A percentile compares a stretch with the other conserved stretches of the same genome.
Evolutionary conservation across 495 filamentous ascomycete genomes (phyloP).

Genomic region (Aspergillus taichungensis): DNA sequence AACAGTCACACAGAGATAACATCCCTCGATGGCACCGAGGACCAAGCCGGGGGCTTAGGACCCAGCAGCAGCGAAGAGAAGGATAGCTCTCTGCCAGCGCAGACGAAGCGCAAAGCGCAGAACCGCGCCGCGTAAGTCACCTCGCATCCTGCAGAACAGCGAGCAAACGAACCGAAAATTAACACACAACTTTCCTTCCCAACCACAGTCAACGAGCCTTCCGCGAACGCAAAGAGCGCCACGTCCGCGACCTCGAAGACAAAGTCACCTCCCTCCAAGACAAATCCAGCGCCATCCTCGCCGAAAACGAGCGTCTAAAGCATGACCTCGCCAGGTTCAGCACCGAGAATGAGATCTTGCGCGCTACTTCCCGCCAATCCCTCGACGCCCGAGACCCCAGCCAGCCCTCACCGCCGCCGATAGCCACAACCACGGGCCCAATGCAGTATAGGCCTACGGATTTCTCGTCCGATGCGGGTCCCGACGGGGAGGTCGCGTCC

Average conservation of each 20-base stretch:
- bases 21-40: constrained; percentile 28
- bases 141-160: too few species aligned
- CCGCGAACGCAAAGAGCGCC: constrained; percentile 90
- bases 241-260: constrained; percentile 84
- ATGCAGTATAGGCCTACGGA: constrained; percentile 67
- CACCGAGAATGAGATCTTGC: constrained; percentile 90
- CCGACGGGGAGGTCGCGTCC: constrained; percentile 26
- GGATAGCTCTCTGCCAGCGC: constrained; percentile 65
- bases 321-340: constrained; percentile 68
- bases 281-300: constrained; percentile 41
- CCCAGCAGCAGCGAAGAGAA: constrained; percentile 55
- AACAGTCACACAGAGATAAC: constrained; percentile 13
- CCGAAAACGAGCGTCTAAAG: constrained; percentile 79
- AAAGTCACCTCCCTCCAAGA: constrained; percentile 70
- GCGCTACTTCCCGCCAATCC: constrained; percentile 51
- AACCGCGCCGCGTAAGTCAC: constrained; percentile 95
- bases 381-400: constrained; percentile 8
- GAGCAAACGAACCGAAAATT: too few species aligned
- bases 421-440: constrained; percentile 48
- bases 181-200: not conserved
- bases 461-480: constrained; percentile 40
- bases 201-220: constrained; percentile 79
- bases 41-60: constrained; percentile 12
- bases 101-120: constrained; percentile 85
- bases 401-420: constrained; percentile 17